Evolutionary conservation across 768 basidiomycete genomes (phyloP).

Genomic region (Termitomyces heimii): DNA sequence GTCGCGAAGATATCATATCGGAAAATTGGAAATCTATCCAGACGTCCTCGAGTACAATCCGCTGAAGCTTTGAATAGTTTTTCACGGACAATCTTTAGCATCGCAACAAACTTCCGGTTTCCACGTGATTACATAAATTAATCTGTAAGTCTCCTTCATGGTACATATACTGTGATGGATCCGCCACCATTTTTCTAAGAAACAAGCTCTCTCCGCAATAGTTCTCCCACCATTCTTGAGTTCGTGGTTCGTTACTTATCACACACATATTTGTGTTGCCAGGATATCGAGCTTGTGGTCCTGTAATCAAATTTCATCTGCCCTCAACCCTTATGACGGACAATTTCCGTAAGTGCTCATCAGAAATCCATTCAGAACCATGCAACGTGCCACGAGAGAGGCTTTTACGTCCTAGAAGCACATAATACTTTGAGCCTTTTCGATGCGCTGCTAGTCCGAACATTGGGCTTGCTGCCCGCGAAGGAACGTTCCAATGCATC

Average conservation of each 20-base stretch:
- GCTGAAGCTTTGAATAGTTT: not conserved
- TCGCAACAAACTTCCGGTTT: not conserved
- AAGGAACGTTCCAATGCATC: slow-evolving; percentile 9
- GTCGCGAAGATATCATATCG: not conserved
- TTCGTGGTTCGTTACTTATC: too few relatives aligned
- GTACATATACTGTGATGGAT: too few relatives aligned
- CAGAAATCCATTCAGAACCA: slow-evolving; percentile 10
- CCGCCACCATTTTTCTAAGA: not conserved
- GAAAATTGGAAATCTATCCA: not conserved
- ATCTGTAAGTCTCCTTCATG: too few relatives aligned
- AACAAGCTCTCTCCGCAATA: not conserved
- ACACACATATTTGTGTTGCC: too few relatives aligned
- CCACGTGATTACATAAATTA: not conserved
- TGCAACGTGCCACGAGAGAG: slow-evolving; percentile 1
- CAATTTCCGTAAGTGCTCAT: not conserved
- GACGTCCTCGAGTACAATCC: not conserved
- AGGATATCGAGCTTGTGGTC: not conserved
- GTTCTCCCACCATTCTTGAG: not conserved
- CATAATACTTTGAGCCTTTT: slow-evolving; percentile 6
- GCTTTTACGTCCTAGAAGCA: slow-evolving; percentile 12
- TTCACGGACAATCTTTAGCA: not conserved
- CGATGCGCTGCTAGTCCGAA: slow-evolving; percentile 8
- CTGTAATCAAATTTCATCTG: not conserved
- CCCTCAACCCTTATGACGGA: not conserved
- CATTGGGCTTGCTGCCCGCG: slow-evolving; percentile 1